Evolutionary conservation across 2,329 filamentous ascomycete species (phyloP).

Genomic region (Fusarium sp.): DNA sequence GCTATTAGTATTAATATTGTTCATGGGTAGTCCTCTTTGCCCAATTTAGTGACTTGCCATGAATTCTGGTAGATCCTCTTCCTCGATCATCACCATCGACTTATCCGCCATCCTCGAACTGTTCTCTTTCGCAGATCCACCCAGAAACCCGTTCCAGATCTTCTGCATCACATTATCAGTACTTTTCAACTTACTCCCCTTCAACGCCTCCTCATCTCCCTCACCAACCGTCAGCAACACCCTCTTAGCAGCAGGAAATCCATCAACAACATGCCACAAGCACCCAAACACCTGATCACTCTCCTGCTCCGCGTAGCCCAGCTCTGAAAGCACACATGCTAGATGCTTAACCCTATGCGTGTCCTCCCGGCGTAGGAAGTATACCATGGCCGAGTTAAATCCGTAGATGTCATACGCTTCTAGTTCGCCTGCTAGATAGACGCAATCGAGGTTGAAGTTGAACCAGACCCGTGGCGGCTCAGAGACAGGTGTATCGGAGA

Average conservation of each 20-base stretch:
- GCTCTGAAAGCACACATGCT: conserved; percentile 57
- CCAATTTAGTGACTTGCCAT: conserved; percentile 33
- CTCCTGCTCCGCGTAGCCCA: conserved; percentile 56
- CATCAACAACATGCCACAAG: conserved; percentile 61
- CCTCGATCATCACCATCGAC: conserved; percentile 58
- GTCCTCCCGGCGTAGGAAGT: conserved; percentile 59
- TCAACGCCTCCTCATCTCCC: conserved; percentile 51
- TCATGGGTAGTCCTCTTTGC: not conserved
- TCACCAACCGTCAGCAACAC: conserved; percentile 57
- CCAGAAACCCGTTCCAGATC: conserved; percentile 61
- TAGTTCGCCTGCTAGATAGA: conserved; percentile 61
- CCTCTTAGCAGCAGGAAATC: conserved; percentile 52
- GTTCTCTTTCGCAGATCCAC: conserved; percentile 53
- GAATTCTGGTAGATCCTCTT: conserved; percentile 55
- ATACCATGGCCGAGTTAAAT: conserved; percentile 61
- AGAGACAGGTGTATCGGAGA: conserved; percentile 50
- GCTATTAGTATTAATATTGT: not conserved
- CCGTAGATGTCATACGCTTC: conserved; percentile 60
- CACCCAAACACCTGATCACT: conserved; percentile 60
- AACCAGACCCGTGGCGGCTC: conserved; percentile 58
- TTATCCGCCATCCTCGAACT: conserved; percentile 55
- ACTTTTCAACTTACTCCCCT: conserved; percentile 45
- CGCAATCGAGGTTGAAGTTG: conserved; percentile 59
- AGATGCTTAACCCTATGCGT: conserved; percentile 57
- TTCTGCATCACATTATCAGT: conserved; percentile 57